These are phyloP conservation scores for Linum lewisii DNA, from an alignment of 345 rosid species.

Conservation along the genomic window DNA sequence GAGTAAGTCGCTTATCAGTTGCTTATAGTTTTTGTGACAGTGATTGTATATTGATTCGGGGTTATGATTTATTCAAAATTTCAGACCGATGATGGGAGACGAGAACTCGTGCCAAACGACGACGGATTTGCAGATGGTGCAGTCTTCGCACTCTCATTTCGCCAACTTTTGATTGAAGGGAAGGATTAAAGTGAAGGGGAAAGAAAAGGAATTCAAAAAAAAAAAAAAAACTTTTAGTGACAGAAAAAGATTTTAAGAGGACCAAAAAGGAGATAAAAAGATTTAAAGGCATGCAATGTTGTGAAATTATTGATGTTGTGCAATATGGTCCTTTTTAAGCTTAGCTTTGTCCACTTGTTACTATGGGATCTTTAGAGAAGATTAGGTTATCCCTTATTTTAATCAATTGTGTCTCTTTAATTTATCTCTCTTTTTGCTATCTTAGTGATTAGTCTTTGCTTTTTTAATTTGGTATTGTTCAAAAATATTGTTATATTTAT, in stretches of 20 bases:
- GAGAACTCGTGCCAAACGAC: conserved; percentile 78
- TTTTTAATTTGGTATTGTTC: no score
- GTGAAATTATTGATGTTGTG: neutral
- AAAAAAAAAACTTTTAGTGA: no score
- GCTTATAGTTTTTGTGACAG: no score
- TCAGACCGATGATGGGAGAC: conserved; percentile 51
- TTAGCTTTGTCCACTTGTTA: no score
- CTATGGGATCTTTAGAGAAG: conserved; percentile 14
- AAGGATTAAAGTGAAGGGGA: neutral
- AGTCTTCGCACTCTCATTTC: conserved; percentile 61
- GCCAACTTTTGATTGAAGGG: conserved; percentile 38
- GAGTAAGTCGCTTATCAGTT: conserved; percentile 37
- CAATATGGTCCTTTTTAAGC: conserved; percentile 11
- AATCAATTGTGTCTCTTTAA: neutral
- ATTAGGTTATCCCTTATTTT: conserved; percentile 24
- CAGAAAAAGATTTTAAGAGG: neutral
- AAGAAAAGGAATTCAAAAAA: no score
- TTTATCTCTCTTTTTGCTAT: neutral
- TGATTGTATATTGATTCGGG: no score
- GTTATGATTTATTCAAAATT: neutral
- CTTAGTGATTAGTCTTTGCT: no score
- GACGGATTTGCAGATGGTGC: conserved; percentile 74
- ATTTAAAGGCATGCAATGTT: conserved; percentile 2
- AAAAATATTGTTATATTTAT: neutral
- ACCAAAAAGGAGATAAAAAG: neutral